A percentile compares a stretch with the other conserved stretches of the same genome.
Evolutionary conservation across 805 yeast genomes (phyloP).

Genomic region (Tetrapisispora taiwanensis): DNA sequence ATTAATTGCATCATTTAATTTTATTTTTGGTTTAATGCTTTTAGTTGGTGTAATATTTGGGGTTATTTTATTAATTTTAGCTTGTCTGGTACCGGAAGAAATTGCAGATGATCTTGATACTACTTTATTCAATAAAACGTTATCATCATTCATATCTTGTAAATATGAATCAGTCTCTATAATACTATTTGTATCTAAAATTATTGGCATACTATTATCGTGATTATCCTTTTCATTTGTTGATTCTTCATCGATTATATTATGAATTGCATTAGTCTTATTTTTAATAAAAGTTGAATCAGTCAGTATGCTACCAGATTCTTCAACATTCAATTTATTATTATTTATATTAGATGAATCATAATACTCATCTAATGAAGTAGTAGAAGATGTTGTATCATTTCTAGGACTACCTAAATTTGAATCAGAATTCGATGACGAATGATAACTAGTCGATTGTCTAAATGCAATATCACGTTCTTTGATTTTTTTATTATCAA

Average conservation of each 20-base stretch:
- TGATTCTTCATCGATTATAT: not conserved
- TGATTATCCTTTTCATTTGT: not conserved
- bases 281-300: not conserved
- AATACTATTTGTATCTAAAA: slow-evolving; percentile 9
- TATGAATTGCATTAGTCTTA: not conserved
- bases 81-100: not conserved
- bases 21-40: not conserved
- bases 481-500: too few species aligned
- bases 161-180: slow-evolving; percentile 29
- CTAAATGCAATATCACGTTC: slow-evolving; percentile 1
- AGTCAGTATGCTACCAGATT: not conserved
- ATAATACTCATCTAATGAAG: slow-evolving; percentile 10
- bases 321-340: not conserved
- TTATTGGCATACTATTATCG: not conserved
- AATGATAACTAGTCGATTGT: slow-evolving; percentile 14
- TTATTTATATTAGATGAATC: not conserved
- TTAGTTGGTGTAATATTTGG: not conserved
- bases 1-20: not conserved
- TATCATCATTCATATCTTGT: slow-evolving; percentile 30
- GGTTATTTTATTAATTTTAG: not conserved
- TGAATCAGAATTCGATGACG: slow-evolving; percentile 19
- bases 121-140: slow-evolving; percentile 28
- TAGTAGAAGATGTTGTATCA: slow-evolving; percentile 12
- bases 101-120: slow-evolving; percentile 13
- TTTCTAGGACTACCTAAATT: slow-evolving; percentile 17